A percentile compares a stretch with the other conserved stretches of the same genome.
These are phyloP conservation scores for Cutaneotrichosporon sp. DNA, from an alignment of 1,284 basidiomycete species.

Conservation along the genomic window DNA sequence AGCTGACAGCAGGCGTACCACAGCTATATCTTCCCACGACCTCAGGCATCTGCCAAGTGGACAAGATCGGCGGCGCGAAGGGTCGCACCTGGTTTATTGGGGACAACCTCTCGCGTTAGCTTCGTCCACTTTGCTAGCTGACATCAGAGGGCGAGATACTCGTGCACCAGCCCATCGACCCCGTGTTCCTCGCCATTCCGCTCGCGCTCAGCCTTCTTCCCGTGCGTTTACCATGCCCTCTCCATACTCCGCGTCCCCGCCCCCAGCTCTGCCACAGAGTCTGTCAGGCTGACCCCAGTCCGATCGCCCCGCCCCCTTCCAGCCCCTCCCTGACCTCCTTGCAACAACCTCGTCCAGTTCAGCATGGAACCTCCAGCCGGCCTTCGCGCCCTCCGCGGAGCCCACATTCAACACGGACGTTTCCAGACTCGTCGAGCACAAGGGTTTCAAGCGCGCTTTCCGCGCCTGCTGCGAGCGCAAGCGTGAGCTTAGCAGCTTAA, in stretches of 20 bases:
- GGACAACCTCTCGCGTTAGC: slow-evolving; percentile 41
- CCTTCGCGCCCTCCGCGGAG: slow-evolving; percentile 30
- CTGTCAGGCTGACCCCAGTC: slow-evolving; percentile 6
- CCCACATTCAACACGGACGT: slow-evolving; percentile 38
- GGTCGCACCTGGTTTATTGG: slow-evolving; percentile 50
- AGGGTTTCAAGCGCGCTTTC: slow-evolving; percentile 35
- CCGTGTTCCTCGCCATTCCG: slow-evolving; percentile 46
- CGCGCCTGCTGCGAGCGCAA: slow-evolving; percentile 46
- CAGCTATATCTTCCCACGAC: slow-evolving; percentile 44
- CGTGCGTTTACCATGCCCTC: too few relatives aligned
- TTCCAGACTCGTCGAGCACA: slow-evolving; percentile 27
- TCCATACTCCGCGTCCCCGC: too few relatives aligned
- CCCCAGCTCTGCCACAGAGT: neutral
- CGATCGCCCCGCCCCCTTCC: slow-evolving; percentile 31
- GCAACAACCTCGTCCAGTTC: slow-evolving; percentile 26
- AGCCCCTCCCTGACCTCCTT: slow-evolving; percentile 45
- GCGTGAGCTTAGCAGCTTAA: slow-evolving; percentile 26
- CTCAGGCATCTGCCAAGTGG: slow-evolving; percentile 32
- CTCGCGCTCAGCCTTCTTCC: slow-evolving; percentile 34
- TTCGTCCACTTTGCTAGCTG: slow-evolving; percentile 1
- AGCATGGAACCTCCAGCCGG: slow-evolving; percentile 28
- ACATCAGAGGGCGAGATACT: slow-evolving; percentile 40
- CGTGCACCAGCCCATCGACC: slow-evolving; percentile 44
- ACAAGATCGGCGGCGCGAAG: slow-evolving; percentile 36
- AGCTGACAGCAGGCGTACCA: slow-evolving; percentile 32